Percentiles rank a stretch among this genome's conserved stretches.
Conservation (phyloP, 148 eudicot species). For the Fagopyrum tataricum region DNA sequence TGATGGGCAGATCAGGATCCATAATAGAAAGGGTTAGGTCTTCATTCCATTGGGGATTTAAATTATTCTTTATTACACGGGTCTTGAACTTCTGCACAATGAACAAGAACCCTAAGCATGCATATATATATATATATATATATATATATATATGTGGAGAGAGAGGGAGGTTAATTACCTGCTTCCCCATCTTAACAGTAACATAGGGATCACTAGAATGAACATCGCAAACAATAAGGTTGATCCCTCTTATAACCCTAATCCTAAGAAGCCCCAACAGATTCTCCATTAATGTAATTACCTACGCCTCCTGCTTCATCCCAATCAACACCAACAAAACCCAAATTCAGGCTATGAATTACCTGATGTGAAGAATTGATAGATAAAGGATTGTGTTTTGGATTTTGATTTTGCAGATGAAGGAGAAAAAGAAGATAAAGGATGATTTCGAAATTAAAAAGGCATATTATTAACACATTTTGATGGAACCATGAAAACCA, state of each 20-base stretch:
- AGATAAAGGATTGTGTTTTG: too few species aligned
- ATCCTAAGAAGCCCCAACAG: slow-evolving; percentile 59
- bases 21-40: slow-evolving; percentile 62
- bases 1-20: slow-evolving; percentile 45
- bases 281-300: slow-evolving; percentile 22
- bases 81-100: slow-evolving; percentile 57
- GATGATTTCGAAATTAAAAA: too few species aligned
- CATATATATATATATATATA: not conserved
- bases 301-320: not conserved
- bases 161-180: too few species aligned
- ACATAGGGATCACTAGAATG: slow-evolving; percentile 72
- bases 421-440: too few species aligned
- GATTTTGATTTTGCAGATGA: too few species aligned
- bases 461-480: too few species aligned
- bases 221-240: slow-evolving; percentile 75
- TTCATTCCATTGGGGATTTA: slow-evolving; percentile 79
- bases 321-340: not conserved
- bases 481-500: too few species aligned
- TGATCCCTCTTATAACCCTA: slow-evolving; percentile 48
- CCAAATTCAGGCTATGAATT: too few species aligned
- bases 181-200: slow-evolving; percentile 58
- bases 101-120: not conserved
- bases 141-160: too few species aligned
- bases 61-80: slow-evolving; percentile 50
- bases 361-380: too few species aligned